Base-by-base conservation (phyloP, 805 yeast species). In the Peterozyma xylosa region DNA sequence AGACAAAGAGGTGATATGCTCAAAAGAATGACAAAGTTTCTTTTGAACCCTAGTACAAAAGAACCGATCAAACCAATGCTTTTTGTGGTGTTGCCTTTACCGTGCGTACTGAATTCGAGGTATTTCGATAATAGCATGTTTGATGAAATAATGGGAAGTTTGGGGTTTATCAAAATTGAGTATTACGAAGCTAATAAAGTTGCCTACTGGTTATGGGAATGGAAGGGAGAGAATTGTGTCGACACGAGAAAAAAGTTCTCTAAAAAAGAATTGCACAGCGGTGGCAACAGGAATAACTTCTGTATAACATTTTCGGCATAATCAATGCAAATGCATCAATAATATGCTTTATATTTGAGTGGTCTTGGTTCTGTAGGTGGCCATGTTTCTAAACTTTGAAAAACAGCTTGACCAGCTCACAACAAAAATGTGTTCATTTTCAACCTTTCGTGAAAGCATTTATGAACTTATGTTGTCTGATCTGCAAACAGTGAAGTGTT, bases 71-170 rank as follows among this genome's bases (percentile, higher is more conserved):
- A 59, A 3, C 67, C 76, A 5, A 55, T 69, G 32, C 59, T 89
- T 5, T 90, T 91, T 56, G 60, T 91, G 11, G 98, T 91, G 6
- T 64, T 91, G 3, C 99, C 99, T 0, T 67, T 85, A 33, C 96
- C 98, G 0, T 91, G 99, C 57, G 67, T 87, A 1, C 59, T 66
- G 9, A 90, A 91, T 58, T 89, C 97, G 0, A 69, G 98, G 38
- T 91, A 90, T 57, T 78, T 82, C 59, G 73, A 76, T 48, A 66
- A 68, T 35, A 57, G 55, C 0, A 60, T 58, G 21, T 63, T 76
- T 9, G 50, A 58, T 1, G 57, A 60, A 1, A 71, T 89, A 11
- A 72, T 83, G 76, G 32, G 47, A 0, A 52, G 67, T 7, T 62
- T 87, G n/a, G 96, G 96, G 0, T 88, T 78, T 49, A 48, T 45